A percentile compares a stretch with the other conserved stretches of the same genome.
Conservation (phyloP, 305 asterid genomes). For the Solanum aculeatissimum region DNA sequence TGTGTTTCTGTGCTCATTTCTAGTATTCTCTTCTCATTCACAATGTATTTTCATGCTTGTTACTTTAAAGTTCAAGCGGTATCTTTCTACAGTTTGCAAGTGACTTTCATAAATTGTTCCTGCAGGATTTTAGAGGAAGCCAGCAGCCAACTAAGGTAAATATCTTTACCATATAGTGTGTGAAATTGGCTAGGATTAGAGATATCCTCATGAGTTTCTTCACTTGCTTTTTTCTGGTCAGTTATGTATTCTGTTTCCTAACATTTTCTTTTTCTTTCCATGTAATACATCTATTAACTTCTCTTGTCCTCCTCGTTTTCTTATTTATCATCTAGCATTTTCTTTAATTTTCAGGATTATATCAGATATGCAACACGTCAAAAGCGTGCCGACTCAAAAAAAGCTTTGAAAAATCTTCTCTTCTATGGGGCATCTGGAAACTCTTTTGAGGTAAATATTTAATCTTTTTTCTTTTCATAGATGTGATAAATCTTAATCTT, state of each 20-base stretch:
- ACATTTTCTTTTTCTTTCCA: background rate
- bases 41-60: background rate
- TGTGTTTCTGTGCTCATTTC: background rate
- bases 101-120: background rate
- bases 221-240: background rate
- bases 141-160: conserved; percentile 4
- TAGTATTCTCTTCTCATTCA: background rate
- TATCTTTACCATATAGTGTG: background rate
- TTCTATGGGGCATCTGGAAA: conserved; percentile 30
- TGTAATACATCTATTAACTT: background rate
- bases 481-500: background rate
- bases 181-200: background rate
- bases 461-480: background rate
- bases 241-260: background rate
- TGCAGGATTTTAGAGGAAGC: conserved; percentile 4
- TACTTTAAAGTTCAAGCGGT: background rate
- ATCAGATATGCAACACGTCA: conserved; percentile 45
- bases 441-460: conserved; percentile 38
- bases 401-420: conserved; percentile 52
- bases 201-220: background rate
- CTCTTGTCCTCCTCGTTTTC: background rate
- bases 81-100: background rate
- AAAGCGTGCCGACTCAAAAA: conserved; percentile 66
- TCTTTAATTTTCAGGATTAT: conserved; percentile 30
- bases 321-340: background rate